Base-by-base conservation (phyloP, 1,284 basidiomycete species). In the Cutaneotrichosporon cavernicola region DNA sequence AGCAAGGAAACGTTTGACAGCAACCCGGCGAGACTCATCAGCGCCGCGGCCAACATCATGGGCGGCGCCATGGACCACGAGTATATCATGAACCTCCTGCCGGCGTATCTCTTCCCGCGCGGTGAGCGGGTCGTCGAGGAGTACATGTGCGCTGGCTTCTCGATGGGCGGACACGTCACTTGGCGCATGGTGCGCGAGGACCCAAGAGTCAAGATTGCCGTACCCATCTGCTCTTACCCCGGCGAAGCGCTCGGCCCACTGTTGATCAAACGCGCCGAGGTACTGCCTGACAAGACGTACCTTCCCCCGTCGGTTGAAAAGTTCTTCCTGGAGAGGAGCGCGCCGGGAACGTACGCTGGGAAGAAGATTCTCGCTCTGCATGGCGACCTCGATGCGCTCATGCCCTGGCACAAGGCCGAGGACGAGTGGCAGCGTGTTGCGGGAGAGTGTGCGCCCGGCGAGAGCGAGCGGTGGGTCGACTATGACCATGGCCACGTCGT, bases 1-100 rank as follows among this genome's bases (percentile, higher is more conserved):
- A 83, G 84, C n/a, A 90, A 90, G 72, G 51, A 71, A 84, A 26
- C 82, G 80, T 3, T 90, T 85, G 82, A 81, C 57, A 77, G 83
- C 64, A 90, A 91, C 69, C 82, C 84, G n/a, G 80, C 81, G 2
- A 89, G 91, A 81, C 68, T 79, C 13, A 43, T 58, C 26, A 9
- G 7, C 3, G 21, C 26, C 43, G 40, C 36, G 26, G 56, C 56
- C 56, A 58, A 47, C 43, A 32, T 60, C 16, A 30, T 52, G 11
- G 62, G 65, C 46, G 66, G 63, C 7, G 38, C 38, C 8, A 61
- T 64, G 34, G 93, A 96, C 72, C 85, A 92, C 9, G 88, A 88
- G 0, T 88, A 89, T 78, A 76, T 96, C 62, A 88, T 94, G 68
- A 90, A 94, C 76, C 89, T 91, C 72, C 82, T 96, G 4, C 86